Evolutionary conservation across 2,329 filamentous ascomycete species (phyloP), one percentile per base, ranked within the genome.

Genomic region (Neonectria magnoliae): DNA sequence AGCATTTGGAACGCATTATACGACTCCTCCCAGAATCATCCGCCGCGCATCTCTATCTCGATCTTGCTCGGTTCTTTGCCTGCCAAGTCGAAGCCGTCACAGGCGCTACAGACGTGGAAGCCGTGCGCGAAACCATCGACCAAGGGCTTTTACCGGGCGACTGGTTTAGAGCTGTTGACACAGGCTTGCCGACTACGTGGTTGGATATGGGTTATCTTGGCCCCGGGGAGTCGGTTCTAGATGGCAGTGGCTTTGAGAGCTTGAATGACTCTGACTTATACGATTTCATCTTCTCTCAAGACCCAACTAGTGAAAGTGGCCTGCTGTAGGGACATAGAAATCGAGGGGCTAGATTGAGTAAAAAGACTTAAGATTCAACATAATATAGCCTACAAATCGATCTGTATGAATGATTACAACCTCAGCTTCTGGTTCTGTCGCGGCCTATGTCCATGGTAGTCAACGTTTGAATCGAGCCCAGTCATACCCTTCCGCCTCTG

Each of bases 61-160:
- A 60, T 13, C 31, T 60, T 1, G 31, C 36, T 47, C 58, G 42
- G 25, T 47, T 60, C n/a, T 60, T 60, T 42, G 50, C 29, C n/a
- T 52, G 29, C 18, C 25, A 52, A 33, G 48, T 52, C 27, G 48
- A 52, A 9, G 48, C 48, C 14, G 10, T 52, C 25, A 36, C 29
- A 52, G 33, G 4, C 48, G 33, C 25, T 10, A 52, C 48, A 18
- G n/a, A 33, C 48, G 5, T 52, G 3, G 48, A 52, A 16, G 14
- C 48, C 3, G 11, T 33, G 5, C 22, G 48, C n/a, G 29, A n/a
- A 27, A 31, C 48, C 16, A 52, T 29, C 9, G 29, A 14, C 29
- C 48, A 18, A 33, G 29, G 48, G 5, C 9, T 29, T 18, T 52
- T 52, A 2, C 36, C 48, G 5, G 48, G n/a, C 11, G 48, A 52